Evolutionary conservation across 768 basidiomycete species (phyloP), one percentile per base, ranked within the genome.

Genomic region (Cubamyces sp.): DNA sequence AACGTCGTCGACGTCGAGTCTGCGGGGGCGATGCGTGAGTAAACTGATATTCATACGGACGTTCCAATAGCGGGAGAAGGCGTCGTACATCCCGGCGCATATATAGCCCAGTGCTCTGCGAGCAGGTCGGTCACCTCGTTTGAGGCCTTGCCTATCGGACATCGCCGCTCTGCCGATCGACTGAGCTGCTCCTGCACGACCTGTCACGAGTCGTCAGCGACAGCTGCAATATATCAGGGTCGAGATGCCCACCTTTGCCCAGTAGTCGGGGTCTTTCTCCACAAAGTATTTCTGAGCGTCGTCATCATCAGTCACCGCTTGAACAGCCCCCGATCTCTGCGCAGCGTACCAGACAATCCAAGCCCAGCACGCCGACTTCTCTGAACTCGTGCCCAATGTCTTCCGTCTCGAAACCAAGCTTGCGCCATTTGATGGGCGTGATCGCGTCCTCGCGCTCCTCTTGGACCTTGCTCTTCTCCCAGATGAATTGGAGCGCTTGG

Each of bases 81-180:
- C 21, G 9, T 83, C 84, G 46, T 65, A 93, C 92, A 94, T 47
- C 91, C 91, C 30, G 92, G 91, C 15, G 89, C 91, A 70, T 90
- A 90, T 64, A 94, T 89, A 19, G 83, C 84, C 90, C 92, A 95
- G 70, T 94, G 86, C 53, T 94, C 90, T 3, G 90, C 87, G 34
- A 96, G 78, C 41, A 94, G 77, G 67, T 91, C 92, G 5, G 94
- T 90, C 8, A 94, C 85, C 67, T 94, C 91, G 61, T 91, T 92
- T 1, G 93, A 95, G 18, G 89, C 91, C 67, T 82, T 87, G 5
- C 87, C 88, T 64, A 96, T 83, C 0, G 91, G 92, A 76, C 94
- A 96, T 51, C 91, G 82, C 57, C 90, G 84, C 65, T 90, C 85
- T 41, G 77, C 76, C 9, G 89, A 84, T 54, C 92, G 82, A 62